phyloP scores from a whole-genome alignment of 345 rosid genomes.

The Populus tremula region DNA sequence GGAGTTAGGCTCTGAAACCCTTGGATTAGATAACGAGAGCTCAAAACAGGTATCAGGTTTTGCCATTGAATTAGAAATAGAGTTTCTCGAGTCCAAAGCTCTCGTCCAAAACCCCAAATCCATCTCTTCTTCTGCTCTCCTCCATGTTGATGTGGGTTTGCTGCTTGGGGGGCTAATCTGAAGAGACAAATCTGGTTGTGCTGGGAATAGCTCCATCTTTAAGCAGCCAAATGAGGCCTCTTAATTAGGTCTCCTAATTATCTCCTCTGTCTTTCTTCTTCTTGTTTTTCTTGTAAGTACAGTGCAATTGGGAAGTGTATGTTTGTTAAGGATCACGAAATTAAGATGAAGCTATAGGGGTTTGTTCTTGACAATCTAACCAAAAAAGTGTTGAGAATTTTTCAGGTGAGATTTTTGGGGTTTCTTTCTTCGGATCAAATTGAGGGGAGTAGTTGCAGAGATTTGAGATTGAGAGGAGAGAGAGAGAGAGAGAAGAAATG shows the following conservation, averaged over 20 bases:
- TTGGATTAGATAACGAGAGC: conserved; percentile 66
- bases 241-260: not conserved
- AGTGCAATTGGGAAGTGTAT: not conserved
- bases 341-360: not conserved
- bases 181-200: conserved; percentile 73
- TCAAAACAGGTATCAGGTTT: conserved; percentile 45
- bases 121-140: conserved; percentile 51
- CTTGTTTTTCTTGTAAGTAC: not conserved
- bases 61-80: conserved; percentile 46
- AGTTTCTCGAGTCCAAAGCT: conserved; percentile 51
- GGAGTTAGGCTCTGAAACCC: conserved; percentile 38
- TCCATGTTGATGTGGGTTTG: conserved; percentile 64
- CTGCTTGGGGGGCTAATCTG: conserved; percentile 72
- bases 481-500: conserved; percentile 43
- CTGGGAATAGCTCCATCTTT: conserved; percentile 74
- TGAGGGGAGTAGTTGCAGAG: conserved; percentile 46
- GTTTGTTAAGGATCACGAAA: not conserved
- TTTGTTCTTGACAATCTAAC: conserved; percentile 24
- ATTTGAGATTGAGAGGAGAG: conserved; percentile 47
- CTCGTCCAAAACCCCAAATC: conserved; percentile 59
- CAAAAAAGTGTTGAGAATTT: conserved; percentile 13
- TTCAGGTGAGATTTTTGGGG: conserved; percentile 19
- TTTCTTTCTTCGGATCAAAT: conserved; percentile 22
- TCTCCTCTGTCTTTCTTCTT: not conserved
- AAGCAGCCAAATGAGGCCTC: not conserved